These are phyloP conservation scores for Fusarium sp. DNA, from an alignment of 2,329 filamentous ascomycete genomes.

Conservation along the genomic window DNA sequence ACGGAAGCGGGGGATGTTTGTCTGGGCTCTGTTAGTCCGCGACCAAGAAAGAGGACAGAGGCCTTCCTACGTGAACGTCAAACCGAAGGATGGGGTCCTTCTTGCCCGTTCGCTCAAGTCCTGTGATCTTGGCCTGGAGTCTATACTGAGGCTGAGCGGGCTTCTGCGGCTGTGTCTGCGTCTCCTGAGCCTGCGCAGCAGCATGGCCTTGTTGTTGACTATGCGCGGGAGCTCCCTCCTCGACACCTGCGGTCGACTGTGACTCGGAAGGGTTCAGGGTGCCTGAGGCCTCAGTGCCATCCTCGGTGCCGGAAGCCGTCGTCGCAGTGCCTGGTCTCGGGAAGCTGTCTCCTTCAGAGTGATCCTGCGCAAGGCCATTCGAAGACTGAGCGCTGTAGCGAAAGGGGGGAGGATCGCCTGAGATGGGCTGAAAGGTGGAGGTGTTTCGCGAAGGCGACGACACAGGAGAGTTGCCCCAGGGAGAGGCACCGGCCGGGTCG, in stretches of 20 bases:
- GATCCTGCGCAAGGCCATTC: slow-evolving; percentile 56
- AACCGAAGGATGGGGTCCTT: slow-evolving; percentile 96
- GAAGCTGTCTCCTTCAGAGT: slow-evolving; percentile 53
- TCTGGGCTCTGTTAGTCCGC: slow-evolving; percentile 67
- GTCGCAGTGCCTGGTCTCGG: slow-evolving; percentile 60
- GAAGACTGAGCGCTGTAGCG: slow-evolving; percentile 57
- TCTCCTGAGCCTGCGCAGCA: slow-evolving; percentile 47
- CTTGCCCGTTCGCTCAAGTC: slow-evolving; percentile 89
- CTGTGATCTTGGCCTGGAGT: slow-evolving; percentile 94
- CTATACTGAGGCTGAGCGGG: slow-evolving; percentile 78
- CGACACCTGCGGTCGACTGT: slow-evolving; percentile 32
- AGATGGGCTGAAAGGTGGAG: slow-evolving; percentile 56
- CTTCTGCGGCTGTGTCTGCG: slow-evolving; percentile 70
- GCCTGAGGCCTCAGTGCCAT: slow-evolving; percentile 51
- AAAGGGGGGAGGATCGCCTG: slow-evolving; percentile 57
- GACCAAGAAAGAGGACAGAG: neutral
- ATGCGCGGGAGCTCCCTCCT: slow-evolving; percentile 31
- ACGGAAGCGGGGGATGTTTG: slow-evolving; percentile 97
- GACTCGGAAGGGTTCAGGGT: slow-evolving; percentile 35
- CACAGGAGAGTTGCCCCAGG: slow-evolving; percentile 67
- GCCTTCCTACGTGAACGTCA: slow-evolving; percentile 83
- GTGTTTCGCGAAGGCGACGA: slow-evolving; percentile 62
- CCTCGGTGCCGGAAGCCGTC: slow-evolving; percentile 58
- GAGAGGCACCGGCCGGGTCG: slow-evolving; percentile 63
- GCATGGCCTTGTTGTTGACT: slow-evolving; percentile 46